phyloP scores from a whole-genome alignment of 2,329 filamentous ascomycete species.

The Colletotrichum shisoi region DNA sequence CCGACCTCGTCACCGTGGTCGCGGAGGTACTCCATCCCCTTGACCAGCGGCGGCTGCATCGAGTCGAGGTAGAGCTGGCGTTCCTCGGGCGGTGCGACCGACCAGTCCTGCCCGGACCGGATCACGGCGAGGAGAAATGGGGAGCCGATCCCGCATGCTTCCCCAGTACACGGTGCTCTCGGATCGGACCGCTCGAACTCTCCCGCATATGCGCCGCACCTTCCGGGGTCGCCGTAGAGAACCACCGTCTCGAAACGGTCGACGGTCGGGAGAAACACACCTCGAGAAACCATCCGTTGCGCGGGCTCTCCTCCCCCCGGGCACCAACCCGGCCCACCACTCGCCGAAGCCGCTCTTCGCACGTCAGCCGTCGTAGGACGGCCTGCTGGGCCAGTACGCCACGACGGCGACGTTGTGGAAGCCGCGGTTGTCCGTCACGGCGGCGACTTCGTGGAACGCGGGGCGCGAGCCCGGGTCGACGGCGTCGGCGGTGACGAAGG shows the following conservation, averaged over 20 bases:
- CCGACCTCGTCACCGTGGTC: conserved; percentile 53
- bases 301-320: conserved; percentile 26
- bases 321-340: conserved; percentile 49
- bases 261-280: conserved; percentile 51
- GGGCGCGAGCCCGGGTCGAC: neutral
- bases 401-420: conserved; percentile 44
- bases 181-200: conserved; percentile 48
- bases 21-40: conserved; percentile 55
- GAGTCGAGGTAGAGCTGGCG: conserved; percentile 53
- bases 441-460: conserved; percentile 27
- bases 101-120: conserved; percentile 58
- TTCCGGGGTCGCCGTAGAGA: conserved; percentile 50
- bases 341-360: conserved; percentile 47
- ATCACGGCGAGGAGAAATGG: conserved; percentile 53
- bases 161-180: conserved; percentile 57
- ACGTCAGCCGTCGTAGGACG: conserved; percentile 46
- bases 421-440: conserved; percentile 30
- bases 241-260: conserved; percentile 55
- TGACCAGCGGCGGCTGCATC: conserved; percentile 54
- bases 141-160: conserved; percentile 55
- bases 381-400: conserved; percentile 50
- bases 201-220: conserved; percentile 53
- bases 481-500: conserved; percentile 11
- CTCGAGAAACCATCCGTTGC: conserved; percentile 54
- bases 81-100: conserved; percentile 50